Evolutionary conservation across 2,329 filamentous ascomycete genomes (phyloP).

Genomic region (Talaromyces sp.): DNA sequence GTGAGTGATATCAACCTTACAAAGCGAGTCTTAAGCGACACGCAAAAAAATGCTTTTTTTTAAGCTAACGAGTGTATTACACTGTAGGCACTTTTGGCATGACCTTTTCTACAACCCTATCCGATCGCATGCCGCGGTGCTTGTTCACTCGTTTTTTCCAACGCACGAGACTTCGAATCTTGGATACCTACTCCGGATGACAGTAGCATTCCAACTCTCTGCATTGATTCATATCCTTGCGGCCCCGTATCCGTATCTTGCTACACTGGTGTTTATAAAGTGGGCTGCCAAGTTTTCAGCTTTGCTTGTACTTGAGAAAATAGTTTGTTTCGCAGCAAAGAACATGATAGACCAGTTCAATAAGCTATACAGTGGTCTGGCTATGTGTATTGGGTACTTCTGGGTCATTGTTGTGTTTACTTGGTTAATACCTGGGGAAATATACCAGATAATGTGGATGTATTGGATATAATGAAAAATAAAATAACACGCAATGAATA

Average conservation of each 20-base stretch:
- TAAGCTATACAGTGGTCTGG: not conserved
- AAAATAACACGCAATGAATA: not conserved
- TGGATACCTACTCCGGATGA: not conserved
- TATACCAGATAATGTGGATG: not conserved
- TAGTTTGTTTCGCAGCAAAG: not conserved
- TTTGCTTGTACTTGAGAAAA: not conserved
- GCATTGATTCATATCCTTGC: not conserved
- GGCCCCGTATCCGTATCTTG: not conserved
- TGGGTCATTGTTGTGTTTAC: not conserved
- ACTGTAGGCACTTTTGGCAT: not conserved
- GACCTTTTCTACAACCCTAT: not conserved
- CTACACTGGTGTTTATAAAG: not conserved
- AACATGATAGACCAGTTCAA: not conserved
- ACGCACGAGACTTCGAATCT: not conserved
- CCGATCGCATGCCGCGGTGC: not conserved
- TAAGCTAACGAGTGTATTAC: not conserved
- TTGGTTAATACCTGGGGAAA: not conserved
- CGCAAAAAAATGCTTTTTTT: not conserved
- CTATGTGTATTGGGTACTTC: not conserved
- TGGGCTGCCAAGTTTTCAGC: not conserved
- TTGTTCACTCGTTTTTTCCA: not conserved
- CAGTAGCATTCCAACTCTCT: not conserved
- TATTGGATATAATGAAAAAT: not conserved
- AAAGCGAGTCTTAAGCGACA: not conserved
- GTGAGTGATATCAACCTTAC: not conserved